phyloP scores from a whole-genome alignment of 2,329 filamentous ascomycete genomes.

The Trichoderma semiorbis region DNA sequence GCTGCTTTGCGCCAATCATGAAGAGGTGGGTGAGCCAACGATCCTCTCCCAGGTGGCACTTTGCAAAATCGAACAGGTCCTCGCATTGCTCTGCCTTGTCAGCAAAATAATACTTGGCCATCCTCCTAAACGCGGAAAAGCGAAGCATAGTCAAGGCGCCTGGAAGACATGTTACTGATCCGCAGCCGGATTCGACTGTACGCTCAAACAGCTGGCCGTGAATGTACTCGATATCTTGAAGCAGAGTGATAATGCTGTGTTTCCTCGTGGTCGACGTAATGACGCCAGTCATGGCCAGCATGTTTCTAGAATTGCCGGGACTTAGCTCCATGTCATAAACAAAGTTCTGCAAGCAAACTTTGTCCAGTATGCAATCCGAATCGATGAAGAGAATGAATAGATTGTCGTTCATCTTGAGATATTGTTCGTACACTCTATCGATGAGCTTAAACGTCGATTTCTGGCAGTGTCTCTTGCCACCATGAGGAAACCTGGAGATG shows the following conservation, averaged over 20 bases:
- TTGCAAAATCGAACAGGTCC: conserved; percentile 94
- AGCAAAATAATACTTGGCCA: conserved; percentile 98
- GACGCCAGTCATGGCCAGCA: conserved; percentile 96
- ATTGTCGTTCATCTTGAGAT: conserved; percentile 83
- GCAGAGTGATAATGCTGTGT: conserved; percentile 81
- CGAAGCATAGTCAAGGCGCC: conserved; percentile 94
- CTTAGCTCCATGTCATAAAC: conserved; percentile 98
- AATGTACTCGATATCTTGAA: conserved; percentile 98
- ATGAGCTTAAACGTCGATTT: conserved; percentile 92
- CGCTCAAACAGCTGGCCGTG: conserved; percentile 96
- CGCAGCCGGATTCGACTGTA: conserved; percentile 91
- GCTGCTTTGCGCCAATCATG: conserved; percentile 93
- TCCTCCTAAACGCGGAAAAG: conserved; percentile 91
- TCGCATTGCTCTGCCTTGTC: conserved; percentile 95
- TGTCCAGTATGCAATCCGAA: conserved; percentile 92
- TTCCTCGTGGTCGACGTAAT: conserved; percentile 92
- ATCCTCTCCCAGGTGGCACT: conserved; percentile 92
- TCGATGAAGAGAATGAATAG: conserved; percentile 96
- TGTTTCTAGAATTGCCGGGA: conserved; percentile 84
- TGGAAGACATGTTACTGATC: conserved; percentile 89
- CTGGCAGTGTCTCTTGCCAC: conserved; percentile 90
- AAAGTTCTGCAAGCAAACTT: conserved; percentile 91
- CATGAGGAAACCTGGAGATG: conserved; percentile 86
- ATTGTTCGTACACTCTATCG: conserved; percentile 85
- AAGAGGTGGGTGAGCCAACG: conserved; percentile 96